Evolutionary conservation across 768 basidiomycete species (phyloP).

Genomic region (Lyophyllum decastes): DNA sequence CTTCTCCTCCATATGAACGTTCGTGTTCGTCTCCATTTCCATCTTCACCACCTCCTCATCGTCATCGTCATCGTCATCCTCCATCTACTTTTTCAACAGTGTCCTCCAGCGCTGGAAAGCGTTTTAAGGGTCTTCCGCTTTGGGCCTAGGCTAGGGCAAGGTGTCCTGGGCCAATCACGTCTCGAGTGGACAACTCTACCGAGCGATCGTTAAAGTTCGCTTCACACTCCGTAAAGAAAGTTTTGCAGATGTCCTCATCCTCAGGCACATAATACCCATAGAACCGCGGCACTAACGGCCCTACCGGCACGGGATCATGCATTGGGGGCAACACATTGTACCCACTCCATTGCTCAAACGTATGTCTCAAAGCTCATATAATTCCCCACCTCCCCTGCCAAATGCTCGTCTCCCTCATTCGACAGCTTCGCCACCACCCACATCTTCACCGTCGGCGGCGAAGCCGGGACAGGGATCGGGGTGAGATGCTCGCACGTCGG

Average conservation of each 20-base stretch:
- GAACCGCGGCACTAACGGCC: slow-evolving; percentile 60
- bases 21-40: too few relatives aligned
- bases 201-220: too few relatives aligned
- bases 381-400: slow-evolving; percentile 40
- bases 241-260: too few relatives aligned
- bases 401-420: slow-evolving; percentile 33
- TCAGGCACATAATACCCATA: slow-evolving; percentile 61
- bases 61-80: too few relatives aligned
- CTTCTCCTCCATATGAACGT: too few relatives aligned
- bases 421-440: slow-evolving; percentile 49
- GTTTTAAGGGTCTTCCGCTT: too few relatives aligned
- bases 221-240: too few relatives aligned
- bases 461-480: slow-evolving; percentile 3
- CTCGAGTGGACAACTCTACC: too few relatives aligned
- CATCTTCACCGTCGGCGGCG: slow-evolving; percentile 39
- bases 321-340: slow-evolving; percentile 44
- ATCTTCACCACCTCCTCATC: slow-evolving; percentile 1
- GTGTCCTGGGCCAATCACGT: too few relatives aligned
- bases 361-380: slow-evolving; percentile 48
- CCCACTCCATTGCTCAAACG: slow-evolving; percentile 53
- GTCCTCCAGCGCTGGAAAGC: too few relatives aligned
- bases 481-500: slow-evolving; percentile 32
- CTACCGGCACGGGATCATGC: slow-evolving; percentile 44
- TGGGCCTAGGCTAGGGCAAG: too few relatives aligned
- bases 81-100: too few relatives aligned